Base-by-base conservation (phyloP, 1,284 basidiomycete species). In the Ustilago crameri region DNA sequence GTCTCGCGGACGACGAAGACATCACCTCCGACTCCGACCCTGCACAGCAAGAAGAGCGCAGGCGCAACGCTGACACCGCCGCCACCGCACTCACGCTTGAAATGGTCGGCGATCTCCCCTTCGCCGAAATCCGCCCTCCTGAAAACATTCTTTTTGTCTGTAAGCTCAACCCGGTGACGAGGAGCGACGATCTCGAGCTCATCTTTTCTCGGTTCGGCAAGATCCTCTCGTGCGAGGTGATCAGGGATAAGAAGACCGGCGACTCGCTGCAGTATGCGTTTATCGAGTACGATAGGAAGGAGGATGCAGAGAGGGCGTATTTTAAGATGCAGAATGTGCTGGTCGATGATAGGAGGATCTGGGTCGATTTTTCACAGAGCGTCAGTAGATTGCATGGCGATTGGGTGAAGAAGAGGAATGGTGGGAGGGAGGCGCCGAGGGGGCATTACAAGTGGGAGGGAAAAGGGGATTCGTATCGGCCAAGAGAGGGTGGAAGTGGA, bases 241-340 rank as follows among this genome's bases (percentile, higher is more conserved):
- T 98, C 72, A 87, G 93, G 52, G 95, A 98, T 84, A 95, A 94
- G 84, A 91, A 90, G 84, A 95, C 93, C 5, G 95, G 95, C 0
- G 96, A 98, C 84, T 93, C 91, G 41, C 85, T 99, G 63, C 95
- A 98, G 83, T 99, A 98, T 83, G 95, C 96, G 1, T 98, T 99
- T 81, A 94, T 99, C 79, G 96, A 98, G 85, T 99, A 97, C 85
- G 94, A 96, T 82, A 91, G 91, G 83, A 86, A 90, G 46, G 92
- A 93, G 61, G 90, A 93, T 41, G 95, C 95, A 1, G 95, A 98
- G 83, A 90, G 73, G 90, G 95, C 93, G 15, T 99, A 98, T 84
- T 95, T 97, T 86, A 98, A 98, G 84, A 99, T 99, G 95, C 95
- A 98, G 84, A 98, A 97, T 79, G 95, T 98, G 0, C 86, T 99